Conservation (phyloP, 2,329 filamentous ascomycete genomes). For the Chlorencoelia australis region DNA sequence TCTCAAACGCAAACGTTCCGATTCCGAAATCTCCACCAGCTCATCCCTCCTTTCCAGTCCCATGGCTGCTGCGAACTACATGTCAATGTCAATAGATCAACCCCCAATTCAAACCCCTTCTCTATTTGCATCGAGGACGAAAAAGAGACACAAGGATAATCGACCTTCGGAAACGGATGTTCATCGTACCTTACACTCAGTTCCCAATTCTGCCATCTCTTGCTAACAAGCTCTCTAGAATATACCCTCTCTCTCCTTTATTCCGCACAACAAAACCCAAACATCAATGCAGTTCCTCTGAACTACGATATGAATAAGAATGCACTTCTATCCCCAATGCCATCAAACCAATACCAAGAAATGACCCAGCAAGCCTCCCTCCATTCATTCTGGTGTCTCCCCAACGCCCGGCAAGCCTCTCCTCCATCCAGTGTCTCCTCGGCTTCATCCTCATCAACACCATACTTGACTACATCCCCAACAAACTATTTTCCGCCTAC, state of each 20-base stretch:
- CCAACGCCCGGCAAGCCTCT: constrained; percentile 24
- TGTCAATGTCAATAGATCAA: constrained; percentile 28
- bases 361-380: constrained; percentile 39
- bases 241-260: constrained; percentile 49
- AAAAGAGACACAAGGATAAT: constrained; percentile 50
- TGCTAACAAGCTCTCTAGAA: constrained; percentile 19
- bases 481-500: constrained; percentile 23
- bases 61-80: constrained; percentile 26
- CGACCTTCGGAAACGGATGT: constrained; percentile 44
- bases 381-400: constrained; percentile 52
- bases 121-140: constrained; percentile 45
- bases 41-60: constrained; percentile 33
- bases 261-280: constrained; percentile 38
- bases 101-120: constrained; percentile 27
- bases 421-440: constrained; percentile 24
- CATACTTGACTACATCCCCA: constrained; percentile 7
- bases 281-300: constrained; percentile 14
- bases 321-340: constrained; percentile 12
- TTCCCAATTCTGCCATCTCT: neutral
- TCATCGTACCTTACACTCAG: constrained; percentile 16
- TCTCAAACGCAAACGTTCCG: constrained; percentile 55
- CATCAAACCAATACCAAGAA: constrained; percentile 13
- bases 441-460: constrained; percentile 15
- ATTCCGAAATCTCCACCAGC: constrained; percentile 43
- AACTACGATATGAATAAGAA: no score